Evolutionary conservation across 2,329 filamentous ascomycete genomes (phyloP), one percentile per base, ranked within the genome.

Genomic region (Sordariomycetes sp.): DNA sequence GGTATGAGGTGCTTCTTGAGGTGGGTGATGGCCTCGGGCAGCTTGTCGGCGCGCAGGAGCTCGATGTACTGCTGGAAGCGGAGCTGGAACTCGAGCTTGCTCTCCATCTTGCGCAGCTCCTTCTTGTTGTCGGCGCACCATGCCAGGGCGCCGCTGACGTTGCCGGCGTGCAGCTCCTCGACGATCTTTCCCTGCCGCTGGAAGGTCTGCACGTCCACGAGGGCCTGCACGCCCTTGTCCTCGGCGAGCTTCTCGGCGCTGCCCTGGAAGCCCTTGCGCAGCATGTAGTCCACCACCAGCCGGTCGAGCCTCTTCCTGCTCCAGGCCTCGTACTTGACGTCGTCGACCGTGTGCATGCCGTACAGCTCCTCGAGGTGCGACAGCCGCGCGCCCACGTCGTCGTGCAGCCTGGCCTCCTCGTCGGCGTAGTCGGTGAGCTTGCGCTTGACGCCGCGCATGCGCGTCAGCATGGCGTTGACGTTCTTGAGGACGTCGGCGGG

Each of bases 61-160:
- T 96, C 92, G 47, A 96, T 88, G 55, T 88, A 96, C 55, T 96
- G 88, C 57, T 98, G 92, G 48, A 93, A 71, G 10, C 92, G 80
- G 28, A 98, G 72, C 68, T 94, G 86, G 51, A 94, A 94, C 57
- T 98, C 92, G 12, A 98, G 72, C 44, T 82, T 84, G 49, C 81
- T 86, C 70, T 85, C 81, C 59, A 85, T 82, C 67, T 92, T 94
- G 51, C 87, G 84, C 39, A 98, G 63, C 42, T 88, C 83, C 49
- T 90, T 88, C 58, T 93, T 92, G 58, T 95, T 94, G 49, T 96
- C 90, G 12, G 70, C 75, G 55, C 92, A 95, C 92, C 92, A 98
- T 10, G 77, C 74, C 35, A 98, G 59, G 16, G 87, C 88, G 47
- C 93, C 84, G 23, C 70, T 69, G 5, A 90, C 82, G 45, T 78